Conservation (phyloP, 306 rosid species). For the Fagus crenata region DNA sequence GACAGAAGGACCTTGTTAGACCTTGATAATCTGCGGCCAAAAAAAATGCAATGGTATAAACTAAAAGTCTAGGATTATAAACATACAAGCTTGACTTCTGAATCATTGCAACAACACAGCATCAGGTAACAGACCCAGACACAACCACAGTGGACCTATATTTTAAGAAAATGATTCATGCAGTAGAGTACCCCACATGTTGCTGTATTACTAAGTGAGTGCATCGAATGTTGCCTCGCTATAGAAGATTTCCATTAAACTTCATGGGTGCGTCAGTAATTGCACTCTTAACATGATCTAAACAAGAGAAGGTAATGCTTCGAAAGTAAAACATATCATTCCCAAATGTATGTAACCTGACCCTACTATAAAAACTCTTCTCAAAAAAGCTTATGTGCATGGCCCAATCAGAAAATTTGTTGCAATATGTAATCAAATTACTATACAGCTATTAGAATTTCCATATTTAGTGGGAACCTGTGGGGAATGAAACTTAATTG, state of each 20-base stretch:
- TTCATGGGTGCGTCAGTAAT: neutral
- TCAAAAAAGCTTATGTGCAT: neutral
- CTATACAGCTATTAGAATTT: neutral
- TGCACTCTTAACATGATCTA: neutral
- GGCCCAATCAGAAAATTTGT: neutral
- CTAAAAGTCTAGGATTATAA: slow-evolving; percentile 20
- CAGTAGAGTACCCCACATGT: neutral
- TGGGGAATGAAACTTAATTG: neutral
- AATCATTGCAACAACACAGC: slow-evolving; percentile 12
- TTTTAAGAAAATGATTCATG: slow-evolving; percentile 1
- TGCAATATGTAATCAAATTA: neutral
- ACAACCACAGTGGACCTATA: neutral
- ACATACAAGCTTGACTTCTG: slow-evolving; percentile 22
- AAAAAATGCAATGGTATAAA: slow-evolving; percentile 15
- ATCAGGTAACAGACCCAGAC: neutral
- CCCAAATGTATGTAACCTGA: neutral
- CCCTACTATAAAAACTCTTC: neutral
- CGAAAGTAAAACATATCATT: neutral
- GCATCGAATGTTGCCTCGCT: neutral
- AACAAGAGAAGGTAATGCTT: neutral
- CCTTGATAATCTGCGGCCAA: slow-evolving; percentile 90
- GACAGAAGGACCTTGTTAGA: slow-evolving; percentile 84
- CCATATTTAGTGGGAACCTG: neutral
- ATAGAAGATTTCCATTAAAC: neutral
- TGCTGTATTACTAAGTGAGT: neutral